Evolutionary conservation across 352 stramenopile species (phyloP).

Genomic region (Phytophthora quininea): DNA sequence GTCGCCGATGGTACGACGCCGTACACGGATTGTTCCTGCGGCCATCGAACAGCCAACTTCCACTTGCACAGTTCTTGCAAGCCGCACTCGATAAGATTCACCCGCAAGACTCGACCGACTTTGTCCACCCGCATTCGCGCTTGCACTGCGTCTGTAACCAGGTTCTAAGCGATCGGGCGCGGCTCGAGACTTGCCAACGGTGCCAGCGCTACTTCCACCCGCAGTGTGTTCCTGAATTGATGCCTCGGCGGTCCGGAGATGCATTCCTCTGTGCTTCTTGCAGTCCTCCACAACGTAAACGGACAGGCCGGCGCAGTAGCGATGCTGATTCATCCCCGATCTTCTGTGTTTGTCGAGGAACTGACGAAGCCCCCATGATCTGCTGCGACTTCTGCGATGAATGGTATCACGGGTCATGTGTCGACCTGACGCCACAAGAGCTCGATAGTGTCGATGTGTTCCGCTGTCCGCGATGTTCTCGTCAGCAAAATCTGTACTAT

Average conservation of each 20-base stretch:
- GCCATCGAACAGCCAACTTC: constrained; percentile 37
- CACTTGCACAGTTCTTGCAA: constrained; percentile 53
- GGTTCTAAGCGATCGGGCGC: constrained; percentile 56
- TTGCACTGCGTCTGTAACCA: constrained; percentile 80
- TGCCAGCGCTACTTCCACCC: constrained; percentile 67
- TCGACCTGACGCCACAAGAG: constrained; percentile 57
- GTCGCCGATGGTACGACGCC: constrained; percentile 61
- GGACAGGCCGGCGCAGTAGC: neutral
- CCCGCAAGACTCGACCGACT: constrained; percentile 3
- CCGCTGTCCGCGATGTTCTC: constrained; percentile 69
- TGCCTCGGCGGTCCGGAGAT: constrained; percentile 9
- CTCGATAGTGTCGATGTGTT: constrained; percentile 77
- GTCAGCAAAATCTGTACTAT: constrained; percentile 74
- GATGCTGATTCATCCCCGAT: constrained; percentile 21
- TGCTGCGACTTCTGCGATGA: constrained; percentile 90
- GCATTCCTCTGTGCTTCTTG: constrained; percentile 27
- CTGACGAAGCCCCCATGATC: constrained; percentile 80
- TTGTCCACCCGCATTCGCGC: constrained; percentile 20
- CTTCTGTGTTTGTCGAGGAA: constrained; percentile 77
- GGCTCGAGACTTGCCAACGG: constrained; percentile 51
- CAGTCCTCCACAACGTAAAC: constrained; percentile 25
- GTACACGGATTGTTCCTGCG: constrained; percentile 66
- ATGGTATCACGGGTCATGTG: constrained; percentile 83
- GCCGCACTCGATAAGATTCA: constrained; percentile 42
- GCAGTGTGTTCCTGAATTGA: constrained; percentile 49